Conservation (phyloP, 768 basidiomycete genomes). For the Tephrocybe sp. region DNA sequence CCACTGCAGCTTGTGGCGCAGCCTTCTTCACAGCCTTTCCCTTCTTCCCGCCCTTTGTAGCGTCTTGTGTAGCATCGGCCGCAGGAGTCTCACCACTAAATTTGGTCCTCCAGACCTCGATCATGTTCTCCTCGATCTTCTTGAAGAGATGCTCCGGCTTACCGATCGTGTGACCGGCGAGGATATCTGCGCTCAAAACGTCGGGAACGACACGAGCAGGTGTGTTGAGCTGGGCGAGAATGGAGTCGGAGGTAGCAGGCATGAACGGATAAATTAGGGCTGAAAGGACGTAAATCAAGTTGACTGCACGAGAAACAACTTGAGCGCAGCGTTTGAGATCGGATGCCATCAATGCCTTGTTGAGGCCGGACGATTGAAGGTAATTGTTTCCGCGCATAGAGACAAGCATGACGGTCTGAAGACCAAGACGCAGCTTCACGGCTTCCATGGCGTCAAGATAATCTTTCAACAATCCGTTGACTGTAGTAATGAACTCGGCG, state of each 20-base stretch:
- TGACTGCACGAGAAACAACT: conserved; percentile 86
- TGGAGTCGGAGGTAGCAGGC: conserved; percentile 82
- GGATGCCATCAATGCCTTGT: conserved; percentile 82
- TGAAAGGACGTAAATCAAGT: conserved; percentile 89
- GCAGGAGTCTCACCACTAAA: conserved; percentile 65
- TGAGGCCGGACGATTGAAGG: conserved; percentile 89
- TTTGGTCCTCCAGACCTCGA: conserved; percentile 72
- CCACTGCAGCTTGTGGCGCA: conserved; percentile 35
- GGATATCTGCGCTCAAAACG: conserved; percentile 73
- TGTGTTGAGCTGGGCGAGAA: conserved; percentile 86
- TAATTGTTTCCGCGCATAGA: conserved; percentile 90
- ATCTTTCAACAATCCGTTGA: conserved; percentile 75
- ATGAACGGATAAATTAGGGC: conserved; percentile 93
- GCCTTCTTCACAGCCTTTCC: conserved; percentile 55
- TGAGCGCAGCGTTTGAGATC: conserved; percentile 85
- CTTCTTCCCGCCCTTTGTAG: conserved; percentile 44
- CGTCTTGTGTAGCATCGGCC: conserved; percentile 33
- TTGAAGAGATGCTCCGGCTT: conserved; percentile 90
- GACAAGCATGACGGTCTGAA: conserved; percentile 86
- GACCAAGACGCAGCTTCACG: conserved; percentile 84
- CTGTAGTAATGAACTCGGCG: conserved; percentile 71
- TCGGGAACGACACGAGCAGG: conserved; percentile 79
- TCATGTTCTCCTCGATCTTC: conserved; percentile 89
- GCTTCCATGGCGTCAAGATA: conserved; percentile 89
- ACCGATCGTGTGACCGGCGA: conserved; percentile 83